phyloP scores from a whole-genome alignment of 768 basidiomycete species.

The Hypsizygus marmoreus region DNA sequence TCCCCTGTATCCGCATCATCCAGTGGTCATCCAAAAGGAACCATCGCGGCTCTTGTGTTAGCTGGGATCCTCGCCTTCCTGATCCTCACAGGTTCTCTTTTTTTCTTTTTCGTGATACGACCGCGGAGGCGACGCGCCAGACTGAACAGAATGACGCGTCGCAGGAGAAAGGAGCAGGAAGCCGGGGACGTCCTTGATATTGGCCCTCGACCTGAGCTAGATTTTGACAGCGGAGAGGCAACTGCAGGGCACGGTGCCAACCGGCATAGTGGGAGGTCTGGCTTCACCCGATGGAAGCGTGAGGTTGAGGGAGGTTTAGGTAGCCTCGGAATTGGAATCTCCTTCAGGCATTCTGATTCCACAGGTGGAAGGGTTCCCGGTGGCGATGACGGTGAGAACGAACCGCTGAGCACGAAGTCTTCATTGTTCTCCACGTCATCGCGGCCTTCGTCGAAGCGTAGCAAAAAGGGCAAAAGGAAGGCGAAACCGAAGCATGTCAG shows the following conservation, averaged over 20 bases:
- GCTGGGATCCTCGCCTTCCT: slow-evolving; percentile 56
- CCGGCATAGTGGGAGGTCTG: slow-evolving; percentile 35
- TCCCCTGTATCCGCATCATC: slow-evolving; percentile 13
- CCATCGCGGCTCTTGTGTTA: slow-evolving; percentile 67
- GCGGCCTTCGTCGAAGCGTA: slow-evolving; percentile 18
- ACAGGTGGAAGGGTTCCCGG: slow-evolving; percentile 22
- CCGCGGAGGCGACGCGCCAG: slow-evolving; percentile 40
- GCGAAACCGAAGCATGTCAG: slow-evolving; percentile 24
- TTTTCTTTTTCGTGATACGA: slow-evolving; percentile 48
- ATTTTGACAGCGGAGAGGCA: slow-evolving; percentile 13
- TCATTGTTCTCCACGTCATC: slow-evolving; percentile 25
- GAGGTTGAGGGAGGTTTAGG: slow-evolving; percentile 38
- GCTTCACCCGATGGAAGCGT: slow-evolving; percentile 46
- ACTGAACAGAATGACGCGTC: slow-evolving; percentile 14
- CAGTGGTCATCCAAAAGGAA: slow-evolving; percentile 44
- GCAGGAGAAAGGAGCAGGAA: slow-evolving; percentile 17
- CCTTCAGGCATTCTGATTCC: slow-evolving; percentile 42
- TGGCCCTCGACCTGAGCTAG: slow-evolving; percentile 16
- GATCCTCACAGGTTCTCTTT: slow-evolving; percentile 39
- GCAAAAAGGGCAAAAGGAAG: slow-evolving; percentile 39
- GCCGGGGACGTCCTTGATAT: slow-evolving; percentile 22
- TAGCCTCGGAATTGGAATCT: slow-evolving; percentile 37
- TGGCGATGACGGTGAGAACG: slow-evolving; percentile 14
- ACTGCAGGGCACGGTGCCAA: slow-evolving; percentile 11
- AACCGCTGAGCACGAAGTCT: slow-evolving; percentile 24